These are phyloP conservation scores for Clavulina sp. DNA, from an alignment of 768 basidiomycete species.

Conservation along the genomic window DNA sequence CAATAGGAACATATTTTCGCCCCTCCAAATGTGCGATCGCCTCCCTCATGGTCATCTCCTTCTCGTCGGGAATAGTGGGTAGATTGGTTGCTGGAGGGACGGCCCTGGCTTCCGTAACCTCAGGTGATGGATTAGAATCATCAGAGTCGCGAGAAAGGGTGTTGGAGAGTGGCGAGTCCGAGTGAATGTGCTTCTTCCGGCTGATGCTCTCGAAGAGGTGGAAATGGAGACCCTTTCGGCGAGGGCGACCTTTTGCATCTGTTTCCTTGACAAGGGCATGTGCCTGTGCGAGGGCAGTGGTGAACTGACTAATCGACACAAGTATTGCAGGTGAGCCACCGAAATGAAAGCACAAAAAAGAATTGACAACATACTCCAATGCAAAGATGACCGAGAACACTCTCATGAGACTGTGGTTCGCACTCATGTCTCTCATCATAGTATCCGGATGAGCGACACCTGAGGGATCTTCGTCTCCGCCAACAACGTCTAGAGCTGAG, in stretches of 20 bases:
- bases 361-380: slow-evolving; percentile 14
- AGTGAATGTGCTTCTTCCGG: not conserved
- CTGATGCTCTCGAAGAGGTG: slow-evolving; percentile 17
- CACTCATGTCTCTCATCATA: slow-evolving; percentile 10
- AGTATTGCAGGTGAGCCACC: too few relatives aligned
- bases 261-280: slow-evolving; percentile 13
- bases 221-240: slow-evolving; percentile 13
- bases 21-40: slow-evolving; percentile 17
- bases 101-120: too few relatives aligned
- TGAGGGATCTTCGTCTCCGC: not conserved
- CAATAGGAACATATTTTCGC: slow-evolving; percentile 8
- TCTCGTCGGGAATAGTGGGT: not conserved
- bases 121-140: too few relatives aligned
- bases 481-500: not conserved
- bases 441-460: not conserved
- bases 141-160: too few relatives aligned
- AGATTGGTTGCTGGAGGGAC: too few relatives aligned
- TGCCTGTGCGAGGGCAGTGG: slow-evolving; percentile 13
- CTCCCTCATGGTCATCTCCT: slow-evolving; percentile 13
- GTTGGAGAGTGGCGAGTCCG: not conserved
- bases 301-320: slow-evolving; percentile 12
- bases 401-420: slow-evolving; percentile 13
- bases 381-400: slow-evolving; percentile 16
- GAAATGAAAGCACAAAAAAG: not conserved
- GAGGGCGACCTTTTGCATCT: slow-evolving; percentile 2